Evolutionary conservation across 2,329 filamentous ascomycete genomes (phyloP).

Genomic region (Cadophora gregata): DNA sequence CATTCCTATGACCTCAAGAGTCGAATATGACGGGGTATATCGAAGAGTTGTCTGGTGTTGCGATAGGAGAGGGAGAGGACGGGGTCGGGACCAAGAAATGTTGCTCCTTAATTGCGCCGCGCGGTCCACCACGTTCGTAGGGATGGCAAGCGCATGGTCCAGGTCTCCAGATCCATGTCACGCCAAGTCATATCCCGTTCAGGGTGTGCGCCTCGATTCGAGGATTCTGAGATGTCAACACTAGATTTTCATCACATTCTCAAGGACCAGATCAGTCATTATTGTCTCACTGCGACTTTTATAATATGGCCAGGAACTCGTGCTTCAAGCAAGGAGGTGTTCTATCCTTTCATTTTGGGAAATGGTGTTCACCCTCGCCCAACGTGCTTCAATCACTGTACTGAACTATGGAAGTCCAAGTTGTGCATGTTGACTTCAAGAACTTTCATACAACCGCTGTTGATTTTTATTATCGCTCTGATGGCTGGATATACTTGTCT

Average conservation of each 20-base stretch:
- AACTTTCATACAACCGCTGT: neutral
- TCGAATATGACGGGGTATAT: neutral
- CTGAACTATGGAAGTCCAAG: neutral
- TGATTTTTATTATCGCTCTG: neutral
- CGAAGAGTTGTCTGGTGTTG: neutral
- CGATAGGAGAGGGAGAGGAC: neutral
- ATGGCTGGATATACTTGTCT: neutral
- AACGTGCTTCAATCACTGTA: neutral
- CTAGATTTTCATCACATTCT: slow-evolving; percentile 5
- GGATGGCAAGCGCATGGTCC: neutral
- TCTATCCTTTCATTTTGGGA: neutral
- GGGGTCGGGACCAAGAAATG: neutral
- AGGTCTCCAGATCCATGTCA: neutral
- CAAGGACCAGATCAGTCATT: neutral
- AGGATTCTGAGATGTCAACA: neutral
- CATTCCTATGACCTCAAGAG: neutral
- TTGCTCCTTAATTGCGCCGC: slow-evolving; percentile 1
- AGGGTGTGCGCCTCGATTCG: too few relatives aligned
- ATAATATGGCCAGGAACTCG: neutral
- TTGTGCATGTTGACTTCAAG: neutral
- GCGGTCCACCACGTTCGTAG: neutral
- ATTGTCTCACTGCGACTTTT: neutral
- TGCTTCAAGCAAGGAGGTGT: neutral
- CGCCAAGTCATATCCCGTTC: neutral
- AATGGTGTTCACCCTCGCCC: neutral